Percentiles rank a stretch among this genome's conserved stretches.
Conservation (phyloP, 1,284 basidiomycete species). For the Volvariella surrecta region DNA sequence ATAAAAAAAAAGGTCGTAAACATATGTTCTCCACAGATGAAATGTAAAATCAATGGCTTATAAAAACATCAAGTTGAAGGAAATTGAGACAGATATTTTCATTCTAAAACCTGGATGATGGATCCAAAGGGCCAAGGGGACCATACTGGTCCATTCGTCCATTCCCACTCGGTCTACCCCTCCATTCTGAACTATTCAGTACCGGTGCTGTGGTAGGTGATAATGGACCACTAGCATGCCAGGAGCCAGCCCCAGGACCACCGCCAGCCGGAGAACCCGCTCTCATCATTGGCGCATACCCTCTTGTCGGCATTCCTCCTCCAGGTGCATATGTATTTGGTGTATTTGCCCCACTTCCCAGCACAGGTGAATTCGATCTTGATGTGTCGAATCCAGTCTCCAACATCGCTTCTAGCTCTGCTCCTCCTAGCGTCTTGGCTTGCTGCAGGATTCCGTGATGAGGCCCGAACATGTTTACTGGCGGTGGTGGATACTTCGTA, state of each 20-base stretch:
- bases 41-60: too few relatives aligned
- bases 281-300: constrained; percentile 48
- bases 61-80: constrained; percentile 8
- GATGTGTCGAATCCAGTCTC: constrained; percentile 80
- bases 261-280: constrained; percentile 26
- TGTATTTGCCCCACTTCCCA: constrained; percentile 41
- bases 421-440: constrained; percentile 59
- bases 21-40: constrained; percentile 4
- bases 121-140: constrained; percentile 71
- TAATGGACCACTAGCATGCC: constrained; percentile 25
- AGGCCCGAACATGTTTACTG: constrained; percentile 53
- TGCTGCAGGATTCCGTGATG: constrained; percentile 33
- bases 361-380: constrained; percentile 38
- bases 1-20: constrained; percentile 7
- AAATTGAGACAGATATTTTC: background rate
- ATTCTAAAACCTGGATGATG: constrained; percentile 37
- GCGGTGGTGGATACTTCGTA: constrained; percentile 73
- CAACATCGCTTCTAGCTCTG: constrained; percentile 84
- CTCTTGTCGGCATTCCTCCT: constrained; percentile 32
- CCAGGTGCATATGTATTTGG: constrained; percentile 52
- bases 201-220: constrained; percentile 35
- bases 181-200: constrained; percentile 21
- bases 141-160: constrained; percentile 45
- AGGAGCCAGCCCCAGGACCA: constrained; percentile 17
- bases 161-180: constrained; percentile 31